Evolutionary conservation across 345 rosid genomes (phyloP).

Genomic region (Alliaria petiolata): DNA sequence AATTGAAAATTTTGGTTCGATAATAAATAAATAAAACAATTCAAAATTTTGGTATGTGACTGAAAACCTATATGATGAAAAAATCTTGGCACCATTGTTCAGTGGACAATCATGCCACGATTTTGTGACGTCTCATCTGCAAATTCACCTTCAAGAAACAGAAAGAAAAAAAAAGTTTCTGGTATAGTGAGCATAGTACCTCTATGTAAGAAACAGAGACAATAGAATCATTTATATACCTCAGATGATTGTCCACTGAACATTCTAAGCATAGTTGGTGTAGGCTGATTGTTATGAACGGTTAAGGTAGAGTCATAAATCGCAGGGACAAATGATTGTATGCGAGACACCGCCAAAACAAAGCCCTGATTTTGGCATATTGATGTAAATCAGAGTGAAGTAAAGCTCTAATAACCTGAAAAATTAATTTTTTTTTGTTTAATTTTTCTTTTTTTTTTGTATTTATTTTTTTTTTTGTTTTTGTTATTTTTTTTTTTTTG

Average conservation of each 20-base stretch:
- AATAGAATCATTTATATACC: constrained; percentile 27
- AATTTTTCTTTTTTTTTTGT: no score
- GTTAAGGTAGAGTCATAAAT: constrained; percentile 53
- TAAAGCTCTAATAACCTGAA: background rate
- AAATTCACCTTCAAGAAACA: constrained; percentile 45
- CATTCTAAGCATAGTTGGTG: constrained; percentile 49
- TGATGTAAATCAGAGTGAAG: background rate
- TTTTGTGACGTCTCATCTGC: constrained; percentile 53
- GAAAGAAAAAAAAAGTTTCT: constrained; percentile 9
- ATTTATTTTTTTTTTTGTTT: no score
- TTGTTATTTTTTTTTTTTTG: no score
- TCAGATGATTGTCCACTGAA: constrained; percentile 49
- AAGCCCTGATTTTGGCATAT: constrained; percentile 45
- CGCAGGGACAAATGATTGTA: constrained; percentile 57
- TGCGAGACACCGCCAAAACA: constrained; percentile 50
- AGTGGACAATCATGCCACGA: constrained; percentile 62
- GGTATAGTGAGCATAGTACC: background rate
- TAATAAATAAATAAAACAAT: background rate
- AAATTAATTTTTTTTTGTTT: background rate
- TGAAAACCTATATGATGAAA: constrained; percentile 64
- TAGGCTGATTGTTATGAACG: constrained; percentile 35
- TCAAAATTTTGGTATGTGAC: background rate
- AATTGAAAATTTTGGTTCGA: no score
- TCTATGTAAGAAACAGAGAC: background rate
- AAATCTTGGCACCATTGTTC: constrained; percentile 77